A percentile compares a stretch with the other conserved stretches of the same genome.
phyloP scores from a whole-genome alignment of 352 stramenopile genomes.

The Globisporangium carolinianum region DNA sequence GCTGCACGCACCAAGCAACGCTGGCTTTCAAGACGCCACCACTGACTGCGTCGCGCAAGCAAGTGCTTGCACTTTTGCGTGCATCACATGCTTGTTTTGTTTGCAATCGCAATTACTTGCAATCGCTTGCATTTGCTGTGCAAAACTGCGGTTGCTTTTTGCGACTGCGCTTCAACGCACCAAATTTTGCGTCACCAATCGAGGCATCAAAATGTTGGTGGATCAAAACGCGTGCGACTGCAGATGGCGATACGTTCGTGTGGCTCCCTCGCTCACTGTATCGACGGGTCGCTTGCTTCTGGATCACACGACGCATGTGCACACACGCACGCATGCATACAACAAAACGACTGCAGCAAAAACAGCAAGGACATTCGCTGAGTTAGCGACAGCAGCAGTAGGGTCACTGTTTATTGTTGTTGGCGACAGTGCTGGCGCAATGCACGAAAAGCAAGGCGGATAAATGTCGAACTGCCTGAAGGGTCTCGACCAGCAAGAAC shows the following conservation, averaged over 20 bases:
- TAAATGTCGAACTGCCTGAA: constrained; percentile 11
- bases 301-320: not conserved
- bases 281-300: not conserved
- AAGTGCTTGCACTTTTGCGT: not conserved
- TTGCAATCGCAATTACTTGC: not conserved
- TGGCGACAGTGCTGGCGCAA: not conserved
- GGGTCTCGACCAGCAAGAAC: constrained; percentile 9
- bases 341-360: not conserved
- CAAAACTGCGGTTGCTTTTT: too few relatives aligned
- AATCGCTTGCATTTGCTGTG: too few relatives aligned
- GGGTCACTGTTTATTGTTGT: not conserved
- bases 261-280: not conserved
- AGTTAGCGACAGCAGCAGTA: too few relatives aligned
- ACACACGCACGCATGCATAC: not conserved
- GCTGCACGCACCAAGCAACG: not conserved
- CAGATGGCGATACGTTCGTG: not conserved
- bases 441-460: not conserved
- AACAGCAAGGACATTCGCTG: not conserved
- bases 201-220: too few relatives aligned
- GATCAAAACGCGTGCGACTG: too few relatives aligned
- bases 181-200: too few relatives aligned
- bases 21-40: not conserved
- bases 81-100: not conserved
- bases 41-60: not conserved
- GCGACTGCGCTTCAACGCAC: constrained; percentile 7